phyloP scores from a whole-genome alignment of 176 grass and related monocot species.

The Microstegium vimineum region DNA sequence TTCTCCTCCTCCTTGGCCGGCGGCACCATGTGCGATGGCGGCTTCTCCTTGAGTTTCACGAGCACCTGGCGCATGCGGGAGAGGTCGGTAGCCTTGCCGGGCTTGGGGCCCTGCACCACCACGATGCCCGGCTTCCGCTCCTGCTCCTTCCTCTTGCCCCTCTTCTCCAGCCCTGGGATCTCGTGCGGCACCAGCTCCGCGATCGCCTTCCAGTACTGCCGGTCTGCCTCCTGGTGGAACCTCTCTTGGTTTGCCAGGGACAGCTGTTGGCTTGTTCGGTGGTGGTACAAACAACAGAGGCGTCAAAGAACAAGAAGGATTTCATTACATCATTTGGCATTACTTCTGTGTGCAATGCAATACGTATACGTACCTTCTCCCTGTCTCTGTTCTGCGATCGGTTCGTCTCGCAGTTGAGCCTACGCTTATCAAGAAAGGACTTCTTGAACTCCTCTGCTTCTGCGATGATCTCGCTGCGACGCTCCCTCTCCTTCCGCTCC shows the following conservation, averaged over 20 bases:
- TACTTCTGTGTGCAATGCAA: neutral
- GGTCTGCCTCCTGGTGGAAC: conserved; percentile 68
- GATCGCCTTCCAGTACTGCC: conserved; percentile 68
- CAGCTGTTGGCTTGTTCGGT: conserved; percentile 28
- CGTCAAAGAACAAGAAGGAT: neutral
- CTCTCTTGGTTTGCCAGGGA: conserved; percentile 61
- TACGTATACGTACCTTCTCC: conserved; percentile 64
- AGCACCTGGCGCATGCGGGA: conserved; percentile 63
- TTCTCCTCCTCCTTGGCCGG: neutral
- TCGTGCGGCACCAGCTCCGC: conserved; percentile 73
- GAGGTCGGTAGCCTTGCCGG: conserved; percentile 65
- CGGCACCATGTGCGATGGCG: conserved; percentile 57
- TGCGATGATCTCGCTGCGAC: conserved; percentile 44
- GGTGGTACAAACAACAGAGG: neutral
- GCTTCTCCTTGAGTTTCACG: conserved; percentile 53
- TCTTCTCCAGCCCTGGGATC: conserved; percentile 60
- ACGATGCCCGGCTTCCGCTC: conserved; percentile 45
- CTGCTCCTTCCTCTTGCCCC: conserved; percentile 48
- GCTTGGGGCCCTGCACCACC: conserved; percentile 66
- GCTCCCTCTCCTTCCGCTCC: conserved; percentile 67
- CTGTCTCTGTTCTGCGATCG: conserved; percentile 52
- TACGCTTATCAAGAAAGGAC: conserved; percentile 59
- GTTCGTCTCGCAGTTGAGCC: conserved; percentile 39
- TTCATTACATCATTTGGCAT: neutral
- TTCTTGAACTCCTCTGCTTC: conserved; percentile 71